Percentiles rank a stretch among this genome's conserved stretches.
These are phyloP conservation scores for Persicaria tinctoria DNA, from an alignment of 148 eudicot species.

Conservation along the genomic window DNA sequence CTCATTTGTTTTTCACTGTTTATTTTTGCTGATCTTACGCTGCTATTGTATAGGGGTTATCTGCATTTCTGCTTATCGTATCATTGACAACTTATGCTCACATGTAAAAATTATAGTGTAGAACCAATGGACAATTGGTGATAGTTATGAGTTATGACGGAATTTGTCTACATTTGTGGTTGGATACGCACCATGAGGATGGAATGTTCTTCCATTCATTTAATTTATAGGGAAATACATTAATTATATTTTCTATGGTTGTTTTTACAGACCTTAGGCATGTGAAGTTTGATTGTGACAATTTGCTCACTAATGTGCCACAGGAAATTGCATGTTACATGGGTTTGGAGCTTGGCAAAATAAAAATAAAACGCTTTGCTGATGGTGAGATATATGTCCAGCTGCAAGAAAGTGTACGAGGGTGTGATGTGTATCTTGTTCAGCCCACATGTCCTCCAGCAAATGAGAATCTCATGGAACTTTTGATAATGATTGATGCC, in stretches of 20 bases:
- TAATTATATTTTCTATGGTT: neutral
- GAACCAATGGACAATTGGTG: neutral
- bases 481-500: constrained; percentile 89
- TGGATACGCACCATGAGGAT: neutral
- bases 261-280: neutral
- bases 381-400: constrained; percentile 97
- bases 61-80: neutral
- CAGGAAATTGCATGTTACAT: constrained; percentile 94
- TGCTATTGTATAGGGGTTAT: neutral
- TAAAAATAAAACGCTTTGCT: constrained; percentile 77
- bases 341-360: constrained; percentile 83
- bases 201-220: neutral
- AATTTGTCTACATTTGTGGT: neutral
- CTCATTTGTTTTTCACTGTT: neutral
- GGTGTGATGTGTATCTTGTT: constrained; percentile 88
- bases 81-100: neutral
- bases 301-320: constrained; percentile 10
- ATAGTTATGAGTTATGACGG: neutral
- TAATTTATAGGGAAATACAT: neutral
- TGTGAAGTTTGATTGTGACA: neutral
- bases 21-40: neutral
- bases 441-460: constrained; percentile 98
- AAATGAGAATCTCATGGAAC: constrained; percentile 95
- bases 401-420: constrained; percentile 94
- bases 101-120: neutral